A percentile compares a stretch with the other conserved stretches of the same genome.
These are phyloP conservation scores for Chaetomium fimeti DNA, from an alignment of 495 filamentous ascomycete species.

Conservation along the genomic window DNA sequence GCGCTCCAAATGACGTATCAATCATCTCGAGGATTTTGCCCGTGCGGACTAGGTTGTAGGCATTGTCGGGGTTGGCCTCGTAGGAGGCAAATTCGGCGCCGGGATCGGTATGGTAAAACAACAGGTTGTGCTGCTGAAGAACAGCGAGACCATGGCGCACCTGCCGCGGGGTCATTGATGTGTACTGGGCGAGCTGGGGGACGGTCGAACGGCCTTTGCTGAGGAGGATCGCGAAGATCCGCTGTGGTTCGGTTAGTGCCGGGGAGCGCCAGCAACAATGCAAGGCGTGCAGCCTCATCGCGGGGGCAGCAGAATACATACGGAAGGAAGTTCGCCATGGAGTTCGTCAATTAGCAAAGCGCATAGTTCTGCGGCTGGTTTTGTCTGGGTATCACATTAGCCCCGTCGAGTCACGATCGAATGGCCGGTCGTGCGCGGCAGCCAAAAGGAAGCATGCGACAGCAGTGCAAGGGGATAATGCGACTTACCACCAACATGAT, in stretches of 20 bases:
- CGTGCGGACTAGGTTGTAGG: conserved; percentile 74
- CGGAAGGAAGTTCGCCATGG: conserved; percentile 85
- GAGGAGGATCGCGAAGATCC: conserved; percentile 77
- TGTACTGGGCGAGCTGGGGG: conserved; percentile 62
- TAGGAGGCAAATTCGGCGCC: conserved; percentile 68
- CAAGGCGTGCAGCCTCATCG: neutral
- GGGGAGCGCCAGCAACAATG: neutral
- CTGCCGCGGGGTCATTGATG: conserved; percentile 64
- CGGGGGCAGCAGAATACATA: conserved; percentile 49
- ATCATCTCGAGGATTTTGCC: conserved; percentile 79
- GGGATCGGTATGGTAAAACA: conserved; percentile 67
- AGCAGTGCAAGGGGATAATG: neutral
- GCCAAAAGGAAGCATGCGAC: conserved; percentile 9
- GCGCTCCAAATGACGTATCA: conserved; percentile 64
- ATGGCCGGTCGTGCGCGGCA: neutral
- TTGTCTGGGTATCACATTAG: conserved; percentile 40
- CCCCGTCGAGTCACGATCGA: neutral
- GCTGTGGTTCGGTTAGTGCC: conserved; percentile 44
- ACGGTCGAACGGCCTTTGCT: conserved; percentile 73
- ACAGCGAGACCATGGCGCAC: conserved; percentile 75
- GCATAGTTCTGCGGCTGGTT: conserved; percentile 76
- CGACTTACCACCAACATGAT: conserved; percentile 47
- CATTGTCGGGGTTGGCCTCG: conserved; percentile 68
- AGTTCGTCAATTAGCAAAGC: conserved; percentile 82
- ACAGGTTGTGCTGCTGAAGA: conserved; percentile 83